Evolutionary conservation across 768 basidiomycete species (phyloP).

Genomic region (Rhizopogon sp.): DNA sequence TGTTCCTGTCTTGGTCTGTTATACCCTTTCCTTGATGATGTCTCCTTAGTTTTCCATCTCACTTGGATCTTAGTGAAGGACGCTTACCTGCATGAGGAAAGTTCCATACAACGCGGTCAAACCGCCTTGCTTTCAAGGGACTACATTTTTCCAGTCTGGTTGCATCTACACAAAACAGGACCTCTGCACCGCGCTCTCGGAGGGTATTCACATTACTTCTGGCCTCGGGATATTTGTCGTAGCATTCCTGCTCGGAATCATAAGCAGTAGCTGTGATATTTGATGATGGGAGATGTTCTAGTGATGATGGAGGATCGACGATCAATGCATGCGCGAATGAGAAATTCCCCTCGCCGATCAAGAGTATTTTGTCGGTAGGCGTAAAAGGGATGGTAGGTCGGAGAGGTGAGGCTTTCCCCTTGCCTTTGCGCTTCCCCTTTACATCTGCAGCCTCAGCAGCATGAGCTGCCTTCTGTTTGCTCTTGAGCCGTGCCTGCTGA

Average conservation of each 20-base stretch:
- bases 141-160: slow-evolving; percentile 60
- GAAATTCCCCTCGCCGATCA: slow-evolving; percentile 95
- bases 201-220: slow-evolving; percentile 51
- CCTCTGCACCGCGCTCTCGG: slow-evolving; percentile 53
- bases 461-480: slow-evolving; percentile 56
- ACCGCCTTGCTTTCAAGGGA: slow-evolving; percentile 53
- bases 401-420: slow-evolving; percentile 27
- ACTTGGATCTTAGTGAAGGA: slow-evolving; percentile 1
- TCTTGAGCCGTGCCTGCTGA: slow-evolving; percentile 61
- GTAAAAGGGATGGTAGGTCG: slow-evolving; percentile 61
- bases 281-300: slow-evolving; percentile 51
- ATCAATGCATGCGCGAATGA: slow-evolving; percentile 82
- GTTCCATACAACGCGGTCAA: slow-evolving; percentile 88
- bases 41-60: not conserved
- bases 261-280: slow-evolving; percentile 84
- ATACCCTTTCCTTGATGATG: slow-evolving; percentile 70
- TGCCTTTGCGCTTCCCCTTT: slow-evolving; percentile 36
- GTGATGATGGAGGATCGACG: slow-evolving; percentile 34
- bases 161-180: slow-evolving; percentile 85
- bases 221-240: slow-evolving; percentile 78
- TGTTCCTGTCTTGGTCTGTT: slow-evolving; percentile 90
- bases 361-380: slow-evolving; percentile 60
- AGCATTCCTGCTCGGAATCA: slow-evolving; percentile 74
- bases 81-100: slow-evolving; percentile 90
- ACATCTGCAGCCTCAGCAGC: slow-evolving; percentile 37